Percentiles rank a stretch among this genome's conserved stretches.
Conservation (phyloP, 208 protist genomes). For the Crithidia sp. region DNA sequence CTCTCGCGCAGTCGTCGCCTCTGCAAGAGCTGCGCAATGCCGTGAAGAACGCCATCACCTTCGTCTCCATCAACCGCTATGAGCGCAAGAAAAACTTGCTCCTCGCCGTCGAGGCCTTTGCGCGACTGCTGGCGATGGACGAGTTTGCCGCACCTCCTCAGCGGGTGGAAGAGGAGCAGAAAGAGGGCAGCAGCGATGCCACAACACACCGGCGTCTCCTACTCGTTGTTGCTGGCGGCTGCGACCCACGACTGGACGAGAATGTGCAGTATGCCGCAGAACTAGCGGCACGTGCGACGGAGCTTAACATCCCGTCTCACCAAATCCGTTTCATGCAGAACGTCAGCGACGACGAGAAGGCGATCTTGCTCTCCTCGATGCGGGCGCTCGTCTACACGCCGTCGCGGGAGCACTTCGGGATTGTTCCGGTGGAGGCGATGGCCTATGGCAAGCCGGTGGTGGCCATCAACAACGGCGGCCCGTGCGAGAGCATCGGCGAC, state of each 20-base stretch:
- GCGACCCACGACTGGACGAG: conserved; percentile 73
- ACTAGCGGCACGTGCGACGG: conserved; percentile 54
- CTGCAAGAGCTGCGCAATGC: conserved; percentile 25
- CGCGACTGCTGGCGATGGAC: conserved; percentile 36
- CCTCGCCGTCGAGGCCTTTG: conserved; percentile 91
- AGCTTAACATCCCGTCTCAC: conserved; percentile 24
- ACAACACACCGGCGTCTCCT: conserved; percentile 23
- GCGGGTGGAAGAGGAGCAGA: not conserved
- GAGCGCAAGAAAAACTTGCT: conserved; percentile 97
- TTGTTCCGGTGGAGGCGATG: conserved; percentile 92
- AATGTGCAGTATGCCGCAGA: conserved; percentile 86
- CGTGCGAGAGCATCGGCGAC: conserved; percentile 82
- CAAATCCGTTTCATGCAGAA: conserved; percentile 82
- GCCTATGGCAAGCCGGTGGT: conserved; percentile 79
- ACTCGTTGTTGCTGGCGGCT: conserved; percentile 90
- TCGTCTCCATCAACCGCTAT: conserved; percentile 98
- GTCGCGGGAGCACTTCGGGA: conserved; percentile 96
- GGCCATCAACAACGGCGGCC: conserved; percentile 93
- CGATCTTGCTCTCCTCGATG: conserved; percentile 71
- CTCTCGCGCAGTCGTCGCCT: conserved; percentile 6
- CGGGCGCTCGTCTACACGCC: conserved; percentile 94
- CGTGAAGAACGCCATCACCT: conserved; percentile 37
- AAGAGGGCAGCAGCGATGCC: not conserved
- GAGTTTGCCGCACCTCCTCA: conserved; percentile 15
- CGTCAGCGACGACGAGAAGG: conserved; percentile 79